These are phyloP conservation scores for Diatrype stigma DNA, from an alignment of 2,329 filamentous ascomycete species.

Conservation along the genomic window DNA sequence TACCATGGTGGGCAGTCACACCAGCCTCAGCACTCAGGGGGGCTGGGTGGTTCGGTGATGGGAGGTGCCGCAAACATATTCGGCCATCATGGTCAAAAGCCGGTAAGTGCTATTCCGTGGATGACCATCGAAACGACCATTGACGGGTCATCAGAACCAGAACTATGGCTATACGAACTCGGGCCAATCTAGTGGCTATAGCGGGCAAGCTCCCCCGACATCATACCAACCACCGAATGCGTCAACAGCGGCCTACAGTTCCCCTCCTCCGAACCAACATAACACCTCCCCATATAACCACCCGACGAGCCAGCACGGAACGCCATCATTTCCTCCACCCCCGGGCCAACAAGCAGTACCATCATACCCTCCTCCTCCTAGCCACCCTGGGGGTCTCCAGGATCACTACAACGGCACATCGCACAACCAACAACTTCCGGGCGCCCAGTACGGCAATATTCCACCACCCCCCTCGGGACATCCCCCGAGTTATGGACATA, in stretches of 20 bases:
- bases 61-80: slow-evolving; percentile 51
- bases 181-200: slow-evolving; percentile 53
- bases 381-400: slow-evolving; percentile 20
- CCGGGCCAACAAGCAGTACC: slow-evolving; percentile 17
- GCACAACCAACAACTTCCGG: slow-evolving; percentile 23
- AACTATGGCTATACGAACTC: slow-evolving; percentile 61
- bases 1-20: slow-evolving; percentile 14
- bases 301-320: slow-evolving; percentile 19
- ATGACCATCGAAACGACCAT: slow-evolving; percentile 2
- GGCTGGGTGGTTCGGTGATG: slow-evolving; percentile 50
- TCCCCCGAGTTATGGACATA: slow-evolving; percentile 25
- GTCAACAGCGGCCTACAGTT: slow-evolving; percentile 25
- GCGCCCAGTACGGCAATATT: slow-evolving; percentile 16
- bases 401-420: slow-evolving; percentile 18
- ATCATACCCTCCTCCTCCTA: slow-evolving; percentile 23
- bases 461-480: slow-evolving; percentile 13
- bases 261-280: slow-evolving; percentile 23
- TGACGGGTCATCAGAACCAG: slow-evolving; percentile 40
- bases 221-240: slow-evolving; percentile 47
- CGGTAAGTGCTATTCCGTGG: slow-evolving; percentile 27
- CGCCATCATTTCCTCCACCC: slow-evolving; percentile 17
- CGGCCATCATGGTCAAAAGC: slow-evolving; percentile 38
- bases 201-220: slow-evolving; percentile 58
- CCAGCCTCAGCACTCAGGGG: slow-evolving; percentile 38
- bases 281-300: slow-evolving; percentile 20